Evolutionary conservation across 768 basidiomycete genomes (phyloP).

Genomic region (Saitozyma podzolica): DNA sequence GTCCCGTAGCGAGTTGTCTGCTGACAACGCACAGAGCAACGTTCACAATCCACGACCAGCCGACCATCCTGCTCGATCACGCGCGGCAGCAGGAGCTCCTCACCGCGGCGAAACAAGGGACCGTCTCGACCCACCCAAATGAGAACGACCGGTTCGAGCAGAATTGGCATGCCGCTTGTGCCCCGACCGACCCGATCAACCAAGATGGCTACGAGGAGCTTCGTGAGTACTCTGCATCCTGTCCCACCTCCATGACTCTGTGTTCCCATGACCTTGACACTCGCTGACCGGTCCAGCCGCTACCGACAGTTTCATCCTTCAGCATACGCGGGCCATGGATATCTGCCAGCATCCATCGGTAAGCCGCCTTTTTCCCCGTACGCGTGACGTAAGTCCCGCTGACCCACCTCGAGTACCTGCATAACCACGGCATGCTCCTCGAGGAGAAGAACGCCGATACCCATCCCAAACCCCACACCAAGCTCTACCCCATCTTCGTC

Average conservation of each 20-base stretch:
- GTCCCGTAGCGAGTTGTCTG: too few relatives aligned
- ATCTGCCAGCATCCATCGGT: slow-evolving; percentile 52
- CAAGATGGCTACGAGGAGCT: slow-evolving; percentile 28
- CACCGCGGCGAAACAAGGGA: slow-evolving; percentile 41
- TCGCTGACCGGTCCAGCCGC: slow-evolving; percentile 22
- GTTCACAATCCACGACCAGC: slow-evolving; percentile 53
- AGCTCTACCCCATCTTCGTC: slow-evolving; percentile 50
- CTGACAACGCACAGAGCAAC: slow-evolving; percentile 40
- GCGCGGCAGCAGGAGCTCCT: slow-evolving; percentile 45
- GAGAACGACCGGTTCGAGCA: slow-evolving; percentile 46
- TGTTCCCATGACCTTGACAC: background rate
- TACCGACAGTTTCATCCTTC: slow-evolving; percentile 49
- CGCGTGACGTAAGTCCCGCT: background rate
- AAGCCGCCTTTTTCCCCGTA: slow-evolving; percentile 3
- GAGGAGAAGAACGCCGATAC: slow-evolving; percentile 42
- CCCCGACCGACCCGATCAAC: slow-evolving; percentile 47
- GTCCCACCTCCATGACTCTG: background rate
- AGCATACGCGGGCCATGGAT: slow-evolving; percentile 50
- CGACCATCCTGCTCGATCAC: slow-evolving; percentile 49
- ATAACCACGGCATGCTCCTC: slow-evolving; percentile 52
- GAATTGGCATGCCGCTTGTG: slow-evolving; percentile 49
- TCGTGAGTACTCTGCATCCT: slow-evolving; percentile 28
- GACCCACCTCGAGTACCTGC: slow-evolving; percentile 31
- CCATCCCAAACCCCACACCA: slow-evolving; percentile 52
- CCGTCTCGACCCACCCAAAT: slow-evolving; percentile 43